Evolutionary conservation across 1,284 basidiomycete species (phyloP).

Genomic region (Ustilago tritici): DNA sequence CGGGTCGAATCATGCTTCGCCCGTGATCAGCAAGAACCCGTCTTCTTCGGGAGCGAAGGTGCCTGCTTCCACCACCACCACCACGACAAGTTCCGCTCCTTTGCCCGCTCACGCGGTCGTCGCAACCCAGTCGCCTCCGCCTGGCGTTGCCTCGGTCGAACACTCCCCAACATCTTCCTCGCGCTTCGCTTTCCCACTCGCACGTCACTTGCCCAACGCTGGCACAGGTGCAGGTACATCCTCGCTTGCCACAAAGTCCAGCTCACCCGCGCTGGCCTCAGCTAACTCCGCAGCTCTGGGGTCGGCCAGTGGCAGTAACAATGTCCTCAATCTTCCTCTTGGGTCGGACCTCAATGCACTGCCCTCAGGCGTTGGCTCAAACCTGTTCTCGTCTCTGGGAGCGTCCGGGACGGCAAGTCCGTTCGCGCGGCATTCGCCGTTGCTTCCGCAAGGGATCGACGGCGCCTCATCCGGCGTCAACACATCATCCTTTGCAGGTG

Average conservation of each 20-base stretch:
- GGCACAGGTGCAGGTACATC: slow-evolving; percentile 6
- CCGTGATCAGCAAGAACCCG: slow-evolving; percentile 33
- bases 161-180: slow-evolving; percentile 52
- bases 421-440: slow-evolving; percentile 35
- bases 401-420: slow-evolving; percentile 28
- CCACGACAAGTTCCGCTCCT: slow-evolving; percentile 7
- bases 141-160: slow-evolving; percentile 37
- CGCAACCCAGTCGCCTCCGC: slow-evolving; percentile 29
- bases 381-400: slow-evolving; percentile 26
- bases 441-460: slow-evolving; percentile 33
- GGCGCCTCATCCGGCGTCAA: not conserved
- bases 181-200: slow-evolving; percentile 50
- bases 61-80: slow-evolving; percentile 29
- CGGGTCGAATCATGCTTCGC: slow-evolving; percentile 46
- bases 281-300: slow-evolving; percentile 5
- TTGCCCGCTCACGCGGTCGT: slow-evolving; percentile 19
- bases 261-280: slow-evolving; percentile 29
- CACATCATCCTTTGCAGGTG: not conserved
- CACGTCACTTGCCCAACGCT: slow-evolving; percentile 34
- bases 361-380: slow-evolving; percentile 21
- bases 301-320: slow-evolving; percentile 7
- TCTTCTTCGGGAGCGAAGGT: not conserved
- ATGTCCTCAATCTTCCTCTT: slow-evolving; percentile 20
- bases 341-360: slow-evolving; percentile 27
- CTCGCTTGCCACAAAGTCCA: slow-evolving; percentile 22